A percentile compares a stretch with the other conserved stretches of the same genome.
phyloP scores from a whole-genome alignment of 2,329 filamentous ascomycete genomes.

The Cephalotrichum gorgonifer region DNA sequence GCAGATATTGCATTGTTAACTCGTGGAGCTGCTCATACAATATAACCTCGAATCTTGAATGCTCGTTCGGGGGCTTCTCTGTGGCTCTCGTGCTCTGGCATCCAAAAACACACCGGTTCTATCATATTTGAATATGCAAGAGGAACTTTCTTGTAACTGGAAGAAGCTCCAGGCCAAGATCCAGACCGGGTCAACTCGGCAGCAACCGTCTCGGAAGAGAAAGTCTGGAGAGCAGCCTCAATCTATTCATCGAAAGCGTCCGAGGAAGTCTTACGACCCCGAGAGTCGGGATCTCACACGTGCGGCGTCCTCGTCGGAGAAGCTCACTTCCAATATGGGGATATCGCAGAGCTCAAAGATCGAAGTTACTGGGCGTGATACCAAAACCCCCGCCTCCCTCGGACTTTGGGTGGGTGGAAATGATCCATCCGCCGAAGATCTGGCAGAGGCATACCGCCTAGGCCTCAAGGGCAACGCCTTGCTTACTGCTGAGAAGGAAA shows the following conservation, averaged over 20 bases:
- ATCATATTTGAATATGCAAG: neutral
- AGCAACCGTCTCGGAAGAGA: conserved; percentile 26
- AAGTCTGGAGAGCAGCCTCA: conserved; percentile 21
- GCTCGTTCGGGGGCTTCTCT: neutral
- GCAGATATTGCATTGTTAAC: no score
- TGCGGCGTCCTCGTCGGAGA: neutral
- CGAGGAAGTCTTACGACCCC: neutral
- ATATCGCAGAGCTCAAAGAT: conserved; percentile 38
- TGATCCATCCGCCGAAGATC: conserved; percentile 46
- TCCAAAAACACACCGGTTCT: neutral
- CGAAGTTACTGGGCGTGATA: conserved; percentile 20
- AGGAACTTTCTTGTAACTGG: conserved; percentile 59
- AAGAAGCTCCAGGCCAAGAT: conserved; percentile 62
- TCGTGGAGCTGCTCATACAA: no score
- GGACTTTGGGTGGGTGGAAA: conserved; percentile 52
- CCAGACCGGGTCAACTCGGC: conserved; percentile 33
- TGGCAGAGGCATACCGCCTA: conserved; percentile 52
- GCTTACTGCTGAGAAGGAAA: conserved; percentile 34
- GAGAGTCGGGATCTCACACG: neutral
- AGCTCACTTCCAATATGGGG: conserved; percentile 30
- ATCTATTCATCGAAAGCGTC: neutral
- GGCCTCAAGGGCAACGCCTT: conserved; percentile 38
- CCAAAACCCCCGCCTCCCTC: conserved; percentile 38
- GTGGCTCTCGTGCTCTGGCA: neutral
- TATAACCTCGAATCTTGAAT: no score